phyloP scores from a whole-genome alignment of 1,284 basidiomycete species.

The Sanguinoderma infundibulare region DNA sequence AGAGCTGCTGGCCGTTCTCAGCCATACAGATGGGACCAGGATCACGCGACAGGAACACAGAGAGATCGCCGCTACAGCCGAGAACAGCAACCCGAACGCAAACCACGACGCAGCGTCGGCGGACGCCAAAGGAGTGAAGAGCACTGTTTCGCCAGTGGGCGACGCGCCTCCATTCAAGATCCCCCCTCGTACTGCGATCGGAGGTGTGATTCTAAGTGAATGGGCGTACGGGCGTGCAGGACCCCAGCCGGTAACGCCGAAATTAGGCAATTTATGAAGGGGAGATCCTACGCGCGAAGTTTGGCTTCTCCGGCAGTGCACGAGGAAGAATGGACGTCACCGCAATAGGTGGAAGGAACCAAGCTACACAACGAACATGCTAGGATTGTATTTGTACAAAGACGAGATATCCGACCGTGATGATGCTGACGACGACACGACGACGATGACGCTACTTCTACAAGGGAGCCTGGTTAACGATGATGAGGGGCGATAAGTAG shows the following conservation, averaged over 20 bases:
- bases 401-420: conserved; percentile 5
- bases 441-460: conserved; percentile 10
- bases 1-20: conserved; percentile 70
- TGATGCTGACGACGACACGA: not conserved
- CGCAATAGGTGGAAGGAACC: conserved; percentile 4
- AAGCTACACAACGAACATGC: conserved; percentile 12
- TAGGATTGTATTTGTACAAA: conserved; percentile 9
- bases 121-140: conserved; percentile 13
- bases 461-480: not conserved
- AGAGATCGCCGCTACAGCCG: conserved; percentile 47
- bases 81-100: conserved; percentile 20
- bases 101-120: conserved; percentile 22
- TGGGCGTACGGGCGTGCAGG: conserved; percentile 58
- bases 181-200: conserved; percentile 73
- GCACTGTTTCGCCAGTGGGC: conserved; percentile 31
- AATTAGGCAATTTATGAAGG: conserved; percentile 12
- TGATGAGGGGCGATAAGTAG: not conserved
- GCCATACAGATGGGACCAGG: conserved; percentile 56
- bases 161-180: conserved; percentile 55
- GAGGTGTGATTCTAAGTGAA: conserved; percentile 68
- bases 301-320: not conserved
- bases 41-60: conserved; percentile 63
- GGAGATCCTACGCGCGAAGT: not conserved
- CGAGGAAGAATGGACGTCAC: not conserved
- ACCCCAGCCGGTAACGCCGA: conserved; percentile 22